Evolutionary conservation across 176 grass and related monocot species (phyloP).

Genomic region (Panicum miliaceum): DNA sequence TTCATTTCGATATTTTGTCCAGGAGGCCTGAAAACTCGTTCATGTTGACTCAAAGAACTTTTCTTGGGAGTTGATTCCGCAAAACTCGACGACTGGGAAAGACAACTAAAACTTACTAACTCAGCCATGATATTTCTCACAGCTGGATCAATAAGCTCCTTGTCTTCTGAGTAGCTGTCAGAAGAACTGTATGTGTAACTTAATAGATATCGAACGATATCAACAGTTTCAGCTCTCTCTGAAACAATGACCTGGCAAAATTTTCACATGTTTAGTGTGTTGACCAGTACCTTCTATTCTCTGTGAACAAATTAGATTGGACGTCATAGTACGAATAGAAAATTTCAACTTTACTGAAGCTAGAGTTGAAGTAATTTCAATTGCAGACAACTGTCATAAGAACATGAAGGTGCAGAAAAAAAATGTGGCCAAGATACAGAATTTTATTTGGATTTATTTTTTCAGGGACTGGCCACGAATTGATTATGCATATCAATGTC

Average conservation of each 20-base stretch:
- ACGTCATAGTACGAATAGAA: not conserved
- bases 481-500: not conserved
- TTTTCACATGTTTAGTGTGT: constrained; percentile 23
- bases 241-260: constrained; percentile 54
- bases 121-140: constrained; percentile 68
- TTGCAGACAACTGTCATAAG: not conserved
- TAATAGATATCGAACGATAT: constrained; percentile 80
- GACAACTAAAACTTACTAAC: constrained; percentile 56
- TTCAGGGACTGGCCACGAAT: not conserved
- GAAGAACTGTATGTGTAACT: constrained; percentile 66
- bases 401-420: not conserved
- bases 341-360: constrained; percentile 6
- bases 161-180: constrained; percentile 40
- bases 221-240: constrained; percentile 73
- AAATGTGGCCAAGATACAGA: not conserved
- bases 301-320: constrained; percentile 15
- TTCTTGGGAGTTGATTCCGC: constrained; percentile 40
- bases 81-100: constrained; percentile 36
- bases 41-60: constrained; percentile 41
- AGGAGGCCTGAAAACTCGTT: constrained; percentile 47
- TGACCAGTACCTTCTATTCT: not conserved
- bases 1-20: constrained; percentile 85
- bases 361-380: not conserved
- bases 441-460: not conserved
- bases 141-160: constrained; percentile 68